A percentile compares a stretch with the other conserved stretches of the same genome.
Evolutionary conservation across 1,284 basidiomycete genomes (phyloP).

Genomic region (Cutaneotrichosporon sp.): DNA sequence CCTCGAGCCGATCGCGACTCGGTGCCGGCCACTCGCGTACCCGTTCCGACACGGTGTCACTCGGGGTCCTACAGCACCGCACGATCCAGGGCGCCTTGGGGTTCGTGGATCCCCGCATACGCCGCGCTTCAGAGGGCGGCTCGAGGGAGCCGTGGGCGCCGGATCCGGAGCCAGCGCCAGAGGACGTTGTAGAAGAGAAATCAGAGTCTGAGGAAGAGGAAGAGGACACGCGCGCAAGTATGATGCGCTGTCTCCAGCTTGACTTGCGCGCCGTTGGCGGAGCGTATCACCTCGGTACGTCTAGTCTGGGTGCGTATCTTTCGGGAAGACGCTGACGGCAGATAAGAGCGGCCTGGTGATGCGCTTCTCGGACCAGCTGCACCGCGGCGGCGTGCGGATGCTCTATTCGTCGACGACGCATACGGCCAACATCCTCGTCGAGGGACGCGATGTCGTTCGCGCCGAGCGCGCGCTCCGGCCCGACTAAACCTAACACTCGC

Average conservation of each 20-base stretch:
- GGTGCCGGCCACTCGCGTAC: conserved; percentile 2
- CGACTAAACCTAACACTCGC: neutral
- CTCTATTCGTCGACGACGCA: conserved; percentile 81
- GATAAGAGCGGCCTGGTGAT: conserved; percentile 64
- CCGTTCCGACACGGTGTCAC: conserved; percentile 6
- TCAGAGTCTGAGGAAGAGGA: neutral
- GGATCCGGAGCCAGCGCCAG: neutral
- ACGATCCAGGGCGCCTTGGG: neutral
- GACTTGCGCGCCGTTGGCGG: conserved; percentile 35
- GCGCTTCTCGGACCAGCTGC: conserved; percentile 68
- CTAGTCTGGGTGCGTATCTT: neutral
- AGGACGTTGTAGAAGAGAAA: neutral
- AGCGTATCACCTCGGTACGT: conserved; percentile 19
- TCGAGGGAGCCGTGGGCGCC: conserved; percentile 5
- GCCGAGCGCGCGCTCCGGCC: conserved; percentile 35
- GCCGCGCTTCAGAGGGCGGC: conserved; percentile 17
- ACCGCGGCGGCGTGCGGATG: conserved; percentile 70
- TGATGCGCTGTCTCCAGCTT: conserved; percentile 48
- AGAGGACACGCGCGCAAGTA: neutral
- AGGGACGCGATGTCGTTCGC: conserved; percentile 37
- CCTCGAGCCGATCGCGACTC: neutral
- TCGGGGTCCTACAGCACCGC: conserved; percentile 3
- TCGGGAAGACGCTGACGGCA: conserved; percentile 14
- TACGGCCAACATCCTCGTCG: conserved; percentile 72
- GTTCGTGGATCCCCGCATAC: conserved; percentile 4